These are phyloP conservation scores for Tephrocybe sp. DNA, from an alignment of 768 basidiomycete species.

Conservation along the genomic window DNA sequence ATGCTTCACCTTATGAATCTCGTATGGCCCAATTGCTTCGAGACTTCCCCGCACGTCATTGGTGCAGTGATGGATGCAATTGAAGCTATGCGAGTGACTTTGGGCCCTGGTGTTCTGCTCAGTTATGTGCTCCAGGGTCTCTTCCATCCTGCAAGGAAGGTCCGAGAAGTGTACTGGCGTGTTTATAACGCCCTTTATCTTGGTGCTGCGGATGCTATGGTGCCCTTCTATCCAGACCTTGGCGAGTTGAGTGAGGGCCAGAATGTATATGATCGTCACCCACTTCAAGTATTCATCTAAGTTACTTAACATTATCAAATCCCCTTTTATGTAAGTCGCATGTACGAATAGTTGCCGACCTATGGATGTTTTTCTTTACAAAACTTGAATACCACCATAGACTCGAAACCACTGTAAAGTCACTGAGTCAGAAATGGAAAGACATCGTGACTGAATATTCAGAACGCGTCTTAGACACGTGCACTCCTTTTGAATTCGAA, in stretches of 20 bases:
- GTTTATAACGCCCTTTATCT: constrained; percentile 94
- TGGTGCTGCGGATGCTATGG: constrained; percentile 87
- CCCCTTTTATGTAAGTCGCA: too few species aligned
- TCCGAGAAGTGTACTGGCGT: constrained; percentile 97
- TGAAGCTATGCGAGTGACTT: constrained; percentile 94
- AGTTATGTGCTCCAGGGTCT: constrained; percentile 93
- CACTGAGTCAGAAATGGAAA: too few species aligned
- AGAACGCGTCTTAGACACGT: too few species aligned
- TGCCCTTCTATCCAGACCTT: constrained; percentile 93
- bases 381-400: too few species aligned
- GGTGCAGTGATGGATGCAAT: constrained; percentile 98
- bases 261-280: constrained; percentile 85
- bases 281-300: constrained; percentile 82
- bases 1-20: constrained; percentile 98
- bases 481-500: too few species aligned
- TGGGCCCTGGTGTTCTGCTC: constrained; percentile 90
- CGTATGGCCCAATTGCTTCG: constrained; percentile 99
- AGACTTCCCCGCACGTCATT: constrained; percentile 97
- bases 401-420: too few species aligned
- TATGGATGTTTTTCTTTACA: too few species aligned
- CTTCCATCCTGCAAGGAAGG: constrained; percentile 96
- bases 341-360: too few species aligned
- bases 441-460: too few species aligned
- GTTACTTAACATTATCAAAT: too few species aligned
- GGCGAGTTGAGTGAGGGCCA: constrained; percentile 89